Conservation (phyloP, 1,139 yeast genomes). For the Lodderomyces margitis region DNA sequence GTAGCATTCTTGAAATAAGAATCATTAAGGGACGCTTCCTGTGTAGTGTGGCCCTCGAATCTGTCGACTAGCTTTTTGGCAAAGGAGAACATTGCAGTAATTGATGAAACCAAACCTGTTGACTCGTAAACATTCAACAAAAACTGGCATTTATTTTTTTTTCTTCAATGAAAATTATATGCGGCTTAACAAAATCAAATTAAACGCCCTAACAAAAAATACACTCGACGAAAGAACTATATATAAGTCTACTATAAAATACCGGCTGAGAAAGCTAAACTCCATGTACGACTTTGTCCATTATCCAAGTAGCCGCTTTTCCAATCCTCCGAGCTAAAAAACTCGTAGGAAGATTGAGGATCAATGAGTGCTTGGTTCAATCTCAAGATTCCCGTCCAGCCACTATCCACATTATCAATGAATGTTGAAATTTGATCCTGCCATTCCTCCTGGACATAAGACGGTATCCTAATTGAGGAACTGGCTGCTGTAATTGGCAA, state of each 20-base stretch:
- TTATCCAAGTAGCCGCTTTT: slow-evolving; percentile 56
- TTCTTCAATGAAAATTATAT: not conserved
- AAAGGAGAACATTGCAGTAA: slow-evolving; percentile 70
- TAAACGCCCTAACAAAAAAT: not conserved
- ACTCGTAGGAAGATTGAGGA: slow-evolving; percentile 62
- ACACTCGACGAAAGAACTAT: not conserved
- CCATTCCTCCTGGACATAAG: slow-evolving; percentile 84
- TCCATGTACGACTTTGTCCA: slow-evolving; percentile 92
- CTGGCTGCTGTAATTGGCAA: slow-evolving; percentile 83
- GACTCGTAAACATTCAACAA: too few relatives aligned
- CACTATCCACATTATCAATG: slow-evolving; percentile 57
- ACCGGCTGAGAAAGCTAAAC: slow-evolving; percentile 72
- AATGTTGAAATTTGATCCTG: slow-evolving; percentile 47
- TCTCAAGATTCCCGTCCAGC: slow-evolving; percentile 87
- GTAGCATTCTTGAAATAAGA: slow-evolving; percentile 53
- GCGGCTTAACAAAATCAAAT: not conserved
- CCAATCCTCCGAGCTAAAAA: slow-evolving; percentile 51
- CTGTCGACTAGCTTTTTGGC: slow-evolving; percentile 82
- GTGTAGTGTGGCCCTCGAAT: slow-evolving; percentile 51
- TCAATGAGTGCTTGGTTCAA: slow-evolving; percentile 77
- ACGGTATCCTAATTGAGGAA: slow-evolving; percentile 65
- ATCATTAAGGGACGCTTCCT: slow-evolving; percentile 32
- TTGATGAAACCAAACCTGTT: too few relatives aligned
- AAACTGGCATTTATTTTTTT: not conserved
- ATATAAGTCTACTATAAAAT: not conserved